Evolutionary conservation across 139 green algal species (phyloP).

Genomic region (Chlamydomonas schloesseri): DNA sequence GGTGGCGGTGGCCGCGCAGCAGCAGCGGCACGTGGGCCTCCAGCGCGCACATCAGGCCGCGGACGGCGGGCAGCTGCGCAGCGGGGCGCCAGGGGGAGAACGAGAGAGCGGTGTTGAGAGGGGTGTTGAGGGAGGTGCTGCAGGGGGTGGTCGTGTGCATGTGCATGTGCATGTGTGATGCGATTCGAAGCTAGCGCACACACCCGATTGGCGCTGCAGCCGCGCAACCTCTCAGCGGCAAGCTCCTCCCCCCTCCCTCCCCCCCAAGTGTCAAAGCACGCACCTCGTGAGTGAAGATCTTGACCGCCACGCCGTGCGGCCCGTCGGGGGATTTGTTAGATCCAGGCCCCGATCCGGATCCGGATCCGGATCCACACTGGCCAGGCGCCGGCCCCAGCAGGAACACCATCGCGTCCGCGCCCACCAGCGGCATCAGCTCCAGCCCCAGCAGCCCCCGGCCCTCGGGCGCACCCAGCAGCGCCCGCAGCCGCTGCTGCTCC

Average conservation of each 20-base stretch:
- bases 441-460: not conserved
- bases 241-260: too few relatives aligned
- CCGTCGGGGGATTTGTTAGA: too few relatives aligned
- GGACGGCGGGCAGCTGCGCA: not conserved
- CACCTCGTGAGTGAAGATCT: conserved; percentile 43
- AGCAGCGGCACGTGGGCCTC: not conserved
- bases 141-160: too few relatives aligned
- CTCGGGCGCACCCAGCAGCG: not conserved
- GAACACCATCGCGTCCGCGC: conserved; percentile 37
- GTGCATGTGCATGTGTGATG: too few relatives aligned
- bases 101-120: not conserved
- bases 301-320: not conserved
- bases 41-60: conserved; percentile 28
- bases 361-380: too few relatives aligned
- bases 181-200: too few relatives aligned
- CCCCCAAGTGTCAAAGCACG: too few relatives aligned
- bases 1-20: conserved; percentile 12
- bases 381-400: not conserved
- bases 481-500: not conserved
- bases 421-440: conserved; percentile 31
- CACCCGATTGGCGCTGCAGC: too few relatives aligned
- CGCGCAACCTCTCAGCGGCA: too few relatives aligned
- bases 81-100: too few relatives aligned
- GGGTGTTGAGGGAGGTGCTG: too few relatives aligned
- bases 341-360: too few relatives aligned